Evolutionary conservation across 257 asterid genomes (phyloP).

Genomic region (Capsicum rhomboideum): DNA sequence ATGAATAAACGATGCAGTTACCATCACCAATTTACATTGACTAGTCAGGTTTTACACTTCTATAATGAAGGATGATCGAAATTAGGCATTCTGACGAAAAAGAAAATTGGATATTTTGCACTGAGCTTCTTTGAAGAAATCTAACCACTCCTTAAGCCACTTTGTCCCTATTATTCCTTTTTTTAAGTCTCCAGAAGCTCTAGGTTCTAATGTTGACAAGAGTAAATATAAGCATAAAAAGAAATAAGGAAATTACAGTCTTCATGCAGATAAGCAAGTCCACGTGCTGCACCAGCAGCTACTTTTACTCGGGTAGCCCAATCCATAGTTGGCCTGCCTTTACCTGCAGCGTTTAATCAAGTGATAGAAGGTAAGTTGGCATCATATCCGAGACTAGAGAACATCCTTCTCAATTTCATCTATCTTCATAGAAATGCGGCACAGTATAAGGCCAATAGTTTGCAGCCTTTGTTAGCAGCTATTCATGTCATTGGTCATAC

Average conservation of each 20-base stretch:
- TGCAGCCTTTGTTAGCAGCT: background rate
- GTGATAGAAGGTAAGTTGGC: background rate
- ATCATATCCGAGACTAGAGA: background rate
- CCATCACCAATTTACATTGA: background rate
- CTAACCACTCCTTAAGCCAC: background rate
- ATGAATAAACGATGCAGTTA: background rate
- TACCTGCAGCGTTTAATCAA: constrained; percentile 24
- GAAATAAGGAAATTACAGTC: constrained; percentile 49
- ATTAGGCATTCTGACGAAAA: background rate
- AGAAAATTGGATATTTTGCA: background rate
- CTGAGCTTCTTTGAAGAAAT: background rate
- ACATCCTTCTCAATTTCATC: background rate
- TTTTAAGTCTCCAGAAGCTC: background rate
- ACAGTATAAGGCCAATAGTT: background rate
- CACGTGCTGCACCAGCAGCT: constrained; percentile 93
- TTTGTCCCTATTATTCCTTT: background rate
- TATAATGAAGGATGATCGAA: background rate
- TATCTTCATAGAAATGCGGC: background rate
- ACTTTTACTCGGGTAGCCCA: constrained; percentile 84
- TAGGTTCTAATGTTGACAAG: background rate
- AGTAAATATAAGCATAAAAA: background rate
- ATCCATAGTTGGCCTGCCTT: constrained; percentile 44
- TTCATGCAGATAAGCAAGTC: constrained; percentile 88
- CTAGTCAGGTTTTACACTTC: background rate
- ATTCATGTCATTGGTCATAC: background rate